These are phyloP conservation scores for Colletotrichum theobromicola DNA, from an alignment of 2,329 filamentous ascomycete species.

Conservation along the genomic window DNA sequence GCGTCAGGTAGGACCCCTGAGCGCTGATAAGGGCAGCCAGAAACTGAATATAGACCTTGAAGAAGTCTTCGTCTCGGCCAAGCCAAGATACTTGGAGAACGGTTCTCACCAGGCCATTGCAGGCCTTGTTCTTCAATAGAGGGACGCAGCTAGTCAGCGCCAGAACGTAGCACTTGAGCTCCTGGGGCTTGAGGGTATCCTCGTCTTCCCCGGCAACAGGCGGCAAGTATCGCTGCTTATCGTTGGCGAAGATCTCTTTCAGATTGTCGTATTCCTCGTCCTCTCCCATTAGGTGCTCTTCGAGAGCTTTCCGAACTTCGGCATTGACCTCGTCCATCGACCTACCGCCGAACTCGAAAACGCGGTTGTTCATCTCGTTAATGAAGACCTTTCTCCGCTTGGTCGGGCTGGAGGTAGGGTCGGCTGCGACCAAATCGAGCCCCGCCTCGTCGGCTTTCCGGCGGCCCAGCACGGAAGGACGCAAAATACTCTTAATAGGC, in stretches of 20 bases:
- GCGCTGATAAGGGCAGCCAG: conserved; percentile 78
- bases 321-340: conserved; percentile 61
- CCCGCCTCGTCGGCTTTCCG: conserved; percentile 50
- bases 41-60: conserved; percentile 71
- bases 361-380: conserved; percentile 61
- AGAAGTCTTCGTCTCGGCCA: conserved; percentile 68
- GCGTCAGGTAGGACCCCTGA: conserved; percentile 77
- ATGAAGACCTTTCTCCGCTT: conserved; percentile 65
- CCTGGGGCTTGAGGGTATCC: conserved; percentile 52
- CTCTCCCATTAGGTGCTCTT: conserved; percentile 60
- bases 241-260: conserved; percentile 62
- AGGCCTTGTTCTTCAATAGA: conserved; percentile 63
- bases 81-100: conserved; percentile 70
- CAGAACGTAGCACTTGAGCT: conserved; percentile 65
- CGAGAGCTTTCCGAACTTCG: conserved; percentile 60
- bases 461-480: conserved; percentile 48
- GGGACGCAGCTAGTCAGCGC: conserved; percentile 67
- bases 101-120: conserved; percentile 61
- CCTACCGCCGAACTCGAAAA: conserved; percentile 58
- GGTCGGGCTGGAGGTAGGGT: conserved; percentile 45
- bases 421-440: conserved; percentile 40
- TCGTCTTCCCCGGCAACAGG: conserved; percentile 51
- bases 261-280: conserved; percentile 67
- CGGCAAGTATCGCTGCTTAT: conserved; percentile 45
- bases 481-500: conserved; percentile 60